Base-by-base conservation (phyloP, 352 stramenopile species). In the Phytophthora europaea region DNA sequence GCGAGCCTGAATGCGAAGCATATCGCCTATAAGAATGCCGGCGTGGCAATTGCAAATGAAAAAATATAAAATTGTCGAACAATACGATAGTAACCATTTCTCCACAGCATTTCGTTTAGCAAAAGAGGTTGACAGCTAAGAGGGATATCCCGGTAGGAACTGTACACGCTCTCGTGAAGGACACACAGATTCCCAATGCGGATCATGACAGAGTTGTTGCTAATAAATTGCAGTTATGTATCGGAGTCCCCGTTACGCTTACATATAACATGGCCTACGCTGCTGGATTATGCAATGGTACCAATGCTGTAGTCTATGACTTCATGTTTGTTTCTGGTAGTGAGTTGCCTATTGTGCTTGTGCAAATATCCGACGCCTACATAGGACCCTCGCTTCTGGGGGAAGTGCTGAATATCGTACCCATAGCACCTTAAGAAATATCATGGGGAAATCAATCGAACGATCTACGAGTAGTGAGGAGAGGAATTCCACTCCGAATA, bases 301-400 rank as follows among this genome's bases (percentile, higher is more conserved):
- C 36, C 4, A 43, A 43, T 43, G 36, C 10, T 20, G 50, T 57
- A 9, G 23, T 38, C 4, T 38, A 57, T 38, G 50, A 57, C 23
- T 20, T 57, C 23, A 43, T 57, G 50, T 57, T 57, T 12, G 50
- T 57, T 20, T 34, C 23, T 8, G 50, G 50, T 9, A 57, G 50
- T 20, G 50, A 57, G 8, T 57, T 57, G 16, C 26, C 22, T n/a
- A 57, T 57, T 16, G 22, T 57, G 9, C 26, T 57, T 7, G 26
- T 38, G 4, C 50, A 20, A n/a, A 57, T 57, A 20, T 13, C 26
- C 3, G 23, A 57, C 12, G 8, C 50, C 4, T 57, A 57, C n/a
- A 9, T 57, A 20, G 50, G 22, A 7, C 26, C 26, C 36, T 57
- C 50, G 8, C 50, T 34, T 9, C 26, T 57, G 15, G 50, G 22